phyloP scores from a whole-genome alignment of 441 rosid species.

The Arabidopsis lyrata region DNA sequence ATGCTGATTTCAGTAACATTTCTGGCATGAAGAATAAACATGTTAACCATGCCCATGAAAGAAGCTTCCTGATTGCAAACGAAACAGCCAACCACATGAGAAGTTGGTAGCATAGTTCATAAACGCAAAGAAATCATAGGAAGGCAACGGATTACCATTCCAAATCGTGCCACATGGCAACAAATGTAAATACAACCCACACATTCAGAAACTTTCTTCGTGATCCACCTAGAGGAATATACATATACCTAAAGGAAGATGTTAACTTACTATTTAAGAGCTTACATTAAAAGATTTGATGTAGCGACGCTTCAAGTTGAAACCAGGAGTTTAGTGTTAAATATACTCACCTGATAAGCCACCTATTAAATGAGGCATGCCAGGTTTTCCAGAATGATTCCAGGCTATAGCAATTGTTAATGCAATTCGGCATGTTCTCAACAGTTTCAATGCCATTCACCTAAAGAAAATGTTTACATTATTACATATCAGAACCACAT shows the following conservation, averaged over 20 bases:
- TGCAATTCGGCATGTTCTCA: constrained; percentile 94
- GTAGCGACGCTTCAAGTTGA: background rate
- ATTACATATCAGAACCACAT: background rate
- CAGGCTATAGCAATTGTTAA: constrained; percentile 88
- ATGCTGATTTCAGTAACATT: constrained; percentile 80
- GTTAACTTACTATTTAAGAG: constrained; percentile 6
- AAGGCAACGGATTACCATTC: constrained; percentile 67
- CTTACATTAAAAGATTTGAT: background rate
- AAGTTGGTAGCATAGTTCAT: no score
- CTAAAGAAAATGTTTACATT: constrained; percentile 47
- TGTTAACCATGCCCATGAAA: constrained; percentile 99
- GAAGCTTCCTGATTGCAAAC: constrained; percentile 80
- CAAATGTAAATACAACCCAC: constrained; percentile 96
- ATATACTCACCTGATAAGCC: constrained; percentile 85
- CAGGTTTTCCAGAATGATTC: constrained; percentile 98
- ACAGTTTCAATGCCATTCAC: constrained; percentile 87
- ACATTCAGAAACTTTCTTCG: constrained; percentile 77
- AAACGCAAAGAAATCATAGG: constrained; percentile 21
- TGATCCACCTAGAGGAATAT: constrained; percentile 96
- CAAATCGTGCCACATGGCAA: constrained; percentile 96
- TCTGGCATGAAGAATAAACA: constrained; percentile 94
- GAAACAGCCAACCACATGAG: constrained; percentile 23
- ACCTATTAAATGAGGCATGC: constrained; percentile 98
- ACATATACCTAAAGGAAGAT: constrained; percentile 73
- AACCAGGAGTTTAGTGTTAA: constrained; percentile 29